Evolutionary conservation across 345 rosid genomes (phyloP), one percentile per base, ranked within the genome.

Genomic region (Euphorbia lathyris): DNA sequence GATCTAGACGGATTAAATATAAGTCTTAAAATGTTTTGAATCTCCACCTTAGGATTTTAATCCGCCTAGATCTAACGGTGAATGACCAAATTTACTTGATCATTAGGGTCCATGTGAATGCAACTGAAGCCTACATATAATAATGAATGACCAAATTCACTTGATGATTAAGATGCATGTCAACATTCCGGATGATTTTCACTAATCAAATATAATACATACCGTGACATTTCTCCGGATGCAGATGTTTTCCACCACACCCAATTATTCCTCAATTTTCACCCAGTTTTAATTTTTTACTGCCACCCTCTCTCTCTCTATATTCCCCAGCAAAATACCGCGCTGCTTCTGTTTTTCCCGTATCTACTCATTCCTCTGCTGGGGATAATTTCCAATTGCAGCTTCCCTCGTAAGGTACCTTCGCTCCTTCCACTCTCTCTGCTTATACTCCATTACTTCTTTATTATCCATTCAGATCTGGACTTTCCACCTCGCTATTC

Each of bases 391-490:
- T 25, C 64, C 65, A 34, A 7, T 34, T 34, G 38, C 38, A 56
- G 66, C 69, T 63, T 59, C 78, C 45, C n/a, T 65, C 62, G 61
- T 1, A 38, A 55, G 84, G 84, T 72, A 77, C 23, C 5, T 9
- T 45, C n/a, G 0, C 2, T 30, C 0, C 36, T 5, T 47, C 22
- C 32, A 3, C 69, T 56, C 12, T 59, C 5, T n/a, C 14, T 14
- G 47, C 16, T 27, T 38, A 16, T 3, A n/a, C n/a, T 61, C 14
- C n/a, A 7, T 13, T 36, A 6, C 22, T 11, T 16, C 4, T 9
- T 16, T 10, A 1, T 1, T n/a, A 30, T n/a, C 9, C 27, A 36
- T 27, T 62, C 56, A 70, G 80, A 82, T 82, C 75, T 76, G 57
- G 47, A 55, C 25, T 71, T 22, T 61, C 11, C 30, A 64, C 32